Conservation (phyloP, 306 rosid genomes). For the Senna tora region DNA sequence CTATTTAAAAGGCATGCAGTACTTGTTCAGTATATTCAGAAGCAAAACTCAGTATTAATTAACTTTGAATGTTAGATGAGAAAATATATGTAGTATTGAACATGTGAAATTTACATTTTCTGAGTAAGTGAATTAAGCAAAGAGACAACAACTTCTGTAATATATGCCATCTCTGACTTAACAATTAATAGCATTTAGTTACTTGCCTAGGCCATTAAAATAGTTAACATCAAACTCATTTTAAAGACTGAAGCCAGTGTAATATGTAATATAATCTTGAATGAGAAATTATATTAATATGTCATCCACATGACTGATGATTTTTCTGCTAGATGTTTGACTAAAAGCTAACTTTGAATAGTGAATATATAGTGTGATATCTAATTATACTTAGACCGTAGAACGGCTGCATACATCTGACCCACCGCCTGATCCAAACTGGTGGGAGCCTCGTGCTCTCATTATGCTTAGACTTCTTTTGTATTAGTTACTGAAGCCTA, state of each 20-base stretch:
- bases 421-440: too few species aligned
- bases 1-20: neutral
- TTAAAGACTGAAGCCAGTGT: too few species aligned
- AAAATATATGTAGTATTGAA: neutral
- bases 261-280: too few species aligned
- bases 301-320: neutral
- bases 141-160: too few species aligned
- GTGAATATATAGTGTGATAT: neutral
- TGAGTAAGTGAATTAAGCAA: conserved; percentile 11
- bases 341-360: neutral
- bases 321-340: too few species aligned
- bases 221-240: too few species aligned
- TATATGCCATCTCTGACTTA: too few species aligned
- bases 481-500: neutral
- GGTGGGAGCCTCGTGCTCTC: too few species aligned
- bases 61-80: neutral
- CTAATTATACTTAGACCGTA: neutral
- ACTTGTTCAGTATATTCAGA: conserved; percentile 8
- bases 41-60: neutral
- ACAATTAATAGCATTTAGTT: too few species aligned
- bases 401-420: too few species aligned
- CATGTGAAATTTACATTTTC: neutral
- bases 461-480: neutral
- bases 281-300: neutral
- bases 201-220: too few species aligned